These are phyloP conservation scores for Rhodotorula sp. DNA, from an alignment of 1,284 basidiomycete genomes.

Conservation along the genomic window DNA sequence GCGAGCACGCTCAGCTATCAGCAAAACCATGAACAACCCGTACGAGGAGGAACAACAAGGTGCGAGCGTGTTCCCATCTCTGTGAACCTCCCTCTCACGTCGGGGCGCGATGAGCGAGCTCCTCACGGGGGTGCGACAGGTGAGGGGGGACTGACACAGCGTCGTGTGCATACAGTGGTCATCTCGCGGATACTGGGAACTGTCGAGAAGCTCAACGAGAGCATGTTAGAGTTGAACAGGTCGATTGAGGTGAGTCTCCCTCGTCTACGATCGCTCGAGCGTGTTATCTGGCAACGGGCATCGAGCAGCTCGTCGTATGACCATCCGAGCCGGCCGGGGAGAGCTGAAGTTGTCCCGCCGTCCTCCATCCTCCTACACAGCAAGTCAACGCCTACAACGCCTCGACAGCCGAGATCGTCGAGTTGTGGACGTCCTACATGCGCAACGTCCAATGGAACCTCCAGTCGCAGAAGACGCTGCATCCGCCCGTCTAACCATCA, in stretches of 20 bases:
- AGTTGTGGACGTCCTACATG: conserved; percentile 38
- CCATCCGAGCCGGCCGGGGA: too few relatives aligned
- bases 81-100: too few relatives aligned
- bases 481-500: conserved; percentile 19
- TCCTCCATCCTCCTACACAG: conserved; percentile 5
- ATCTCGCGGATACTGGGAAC: conserved; percentile 33
- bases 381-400: conserved; percentile 39
- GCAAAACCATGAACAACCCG: conserved; percentile 33
- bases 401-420: conserved; percentile 28
- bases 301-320: neutral
- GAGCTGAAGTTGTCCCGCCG: neutral
- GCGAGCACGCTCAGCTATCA: too few relatives aligned
- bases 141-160: neutral
- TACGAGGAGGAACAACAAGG: conserved; percentile 37
- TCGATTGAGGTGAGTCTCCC: conserved; percentile 23
- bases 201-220: conserved; percentile 42
- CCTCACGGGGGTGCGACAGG: too few relatives aligned
- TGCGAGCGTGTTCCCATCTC: neutral
- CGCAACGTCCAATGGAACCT: conserved; percentile 39
- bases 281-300: too few relatives aligned
- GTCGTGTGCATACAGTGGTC: neutral
- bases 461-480: conserved; percentile 14
- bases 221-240: conserved; percentile 34
- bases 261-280: neutral
- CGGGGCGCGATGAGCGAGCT: too few relatives aligned